Base-by-base conservation (phyloP, 176 grass and related monocot species). In the Ensete glaucum region DNA sequence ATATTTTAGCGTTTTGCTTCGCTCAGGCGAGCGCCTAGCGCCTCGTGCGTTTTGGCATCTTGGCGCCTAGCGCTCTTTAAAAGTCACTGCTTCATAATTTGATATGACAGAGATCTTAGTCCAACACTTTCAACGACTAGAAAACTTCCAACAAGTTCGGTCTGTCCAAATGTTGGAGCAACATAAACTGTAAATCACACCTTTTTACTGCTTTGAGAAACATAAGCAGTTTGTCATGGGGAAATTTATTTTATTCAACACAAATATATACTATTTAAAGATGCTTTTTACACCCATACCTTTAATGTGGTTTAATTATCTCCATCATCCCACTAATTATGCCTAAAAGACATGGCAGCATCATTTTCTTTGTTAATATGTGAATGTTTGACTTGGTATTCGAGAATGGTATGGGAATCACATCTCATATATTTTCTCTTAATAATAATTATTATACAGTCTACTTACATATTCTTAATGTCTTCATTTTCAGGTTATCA, bases 401-500 rank as follows among this genome's bases (percentile, higher is more conserved):
- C 16, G 66, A 69, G 29, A n/a, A 69, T 50, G 10, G 64, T 67
- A 24, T 34, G 6, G 34, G 15, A 34, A 22, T 13, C 49, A 50
- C 14, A 17, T 9, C 16, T 50, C 34, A 69, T 50, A 8, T 67
- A 43, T 67, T 14, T 14, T 19, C 11, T 15, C 26, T 72, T 12
- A 49, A 26, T 17, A 48, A 11, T 53, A 7, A 22, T 50, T 62
- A 9, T 24, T 22, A 9, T 68, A 34, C 12, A 14, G 1, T 51
- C 0, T 52, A n/a, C 52, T 65, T 24, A 8, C 1, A 6, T 62
- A 66, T 72, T 71, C 27, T 77, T 76, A 71, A 83, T 73, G 64
- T 56, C n/a, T 54, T 82, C 74, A 27, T 75, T 86, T 52, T 81
- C 87, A 93, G 94, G 72, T 87, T 97, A 70, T 91, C 94, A 64